Percentiles rank a stretch among this genome's conserved stretches.
These are phyloP conservation scores for Pleurotus sapidus DNA, from an alignment of 768 basidiomycete genomes.

Conservation along the genomic window DNA sequence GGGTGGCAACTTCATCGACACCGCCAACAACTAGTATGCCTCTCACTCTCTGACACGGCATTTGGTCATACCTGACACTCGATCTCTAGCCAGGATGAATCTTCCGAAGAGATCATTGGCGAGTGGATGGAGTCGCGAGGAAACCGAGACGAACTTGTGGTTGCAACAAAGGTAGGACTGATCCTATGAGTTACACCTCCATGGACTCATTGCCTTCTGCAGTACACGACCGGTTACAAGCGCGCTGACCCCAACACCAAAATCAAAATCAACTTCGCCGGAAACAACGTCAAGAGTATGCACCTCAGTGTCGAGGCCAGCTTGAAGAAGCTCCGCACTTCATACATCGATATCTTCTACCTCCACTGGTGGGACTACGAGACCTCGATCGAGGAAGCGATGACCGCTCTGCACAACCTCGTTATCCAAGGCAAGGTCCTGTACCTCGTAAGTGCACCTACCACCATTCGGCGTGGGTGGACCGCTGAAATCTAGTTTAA, in stretches of 20 bases:
- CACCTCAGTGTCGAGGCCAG: conserved; percentile 37
- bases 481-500: background rate
- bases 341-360: conserved; percentile 46
- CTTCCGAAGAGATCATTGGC: conserved; percentile 36
- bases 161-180: conserved; percentile 26
- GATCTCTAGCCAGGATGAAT: conserved; percentile 26
- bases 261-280: conserved; percentile 38
- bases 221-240: conserved; percentile 31
- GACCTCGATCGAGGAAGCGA: conserved; percentile 53
- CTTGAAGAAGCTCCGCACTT: conserved; percentile 43
- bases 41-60: background rate
- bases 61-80: background rate
- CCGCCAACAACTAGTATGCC: conserved; percentile 34
- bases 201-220: background rate
- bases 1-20: conserved; percentile 43
- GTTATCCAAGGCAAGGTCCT: conserved; percentile 52
- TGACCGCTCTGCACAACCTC: conserved; percentile 51
- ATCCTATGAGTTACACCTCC: background rate
- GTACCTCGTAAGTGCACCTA: conserved; percentile 30
- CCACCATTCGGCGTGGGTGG: too few species aligned
- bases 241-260: conserved; percentile 16
- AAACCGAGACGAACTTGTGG: conserved; percentile 35
- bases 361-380: conserved; percentile 52
- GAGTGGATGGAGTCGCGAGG: conserved; percentile 38
- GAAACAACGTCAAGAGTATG: conserved; percentile 47